These are phyloP conservation scores for Naegleria gruberi DNA, from an alignment of 208 protist genomes.

Conservation along the genomic window DNA sequence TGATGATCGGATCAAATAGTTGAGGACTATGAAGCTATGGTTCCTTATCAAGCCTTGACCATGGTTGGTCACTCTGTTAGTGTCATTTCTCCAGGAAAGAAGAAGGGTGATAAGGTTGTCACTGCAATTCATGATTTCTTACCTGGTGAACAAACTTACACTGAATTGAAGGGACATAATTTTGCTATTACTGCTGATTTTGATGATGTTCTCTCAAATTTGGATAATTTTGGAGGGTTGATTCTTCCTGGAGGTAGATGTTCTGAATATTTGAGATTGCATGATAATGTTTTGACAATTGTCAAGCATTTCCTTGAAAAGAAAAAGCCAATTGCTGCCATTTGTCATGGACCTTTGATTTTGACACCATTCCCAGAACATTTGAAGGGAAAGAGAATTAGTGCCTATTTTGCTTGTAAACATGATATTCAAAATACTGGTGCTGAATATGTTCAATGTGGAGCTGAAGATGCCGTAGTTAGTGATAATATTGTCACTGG, in stretches of 20 bases:
- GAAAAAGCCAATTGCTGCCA: slow-evolving; percentile 40
- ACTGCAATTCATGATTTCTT: slow-evolving; percentile 49
- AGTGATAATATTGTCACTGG: slow-evolving; percentile 38
- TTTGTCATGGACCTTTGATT: slow-evolving; percentile 28
- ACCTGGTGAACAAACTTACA: slow-evolving; percentile 46
- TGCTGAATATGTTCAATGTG: background rate
- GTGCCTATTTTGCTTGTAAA: slow-evolving; percentile 38
- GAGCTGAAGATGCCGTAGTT: slow-evolving; percentile 35
- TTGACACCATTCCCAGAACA: slow-evolving; percentile 28
- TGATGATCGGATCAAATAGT: slow-evolving; percentile 32
- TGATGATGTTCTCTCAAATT: slow-evolving; percentile 30
- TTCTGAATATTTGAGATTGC: slow-evolving; percentile 38
- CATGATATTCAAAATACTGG: slow-evolving; percentile 34
- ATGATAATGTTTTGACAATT: slow-evolving; percentile 36
- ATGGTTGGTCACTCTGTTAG: slow-evolving; percentile 38
- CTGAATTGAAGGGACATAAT: slow-evolving; percentile 21
- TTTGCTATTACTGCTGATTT: background rate
- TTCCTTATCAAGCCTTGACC: slow-evolving; percentile 37
- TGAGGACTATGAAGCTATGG: slow-evolving; percentile 47
- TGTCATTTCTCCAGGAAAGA: slow-evolving; percentile 41
- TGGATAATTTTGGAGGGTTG: slow-evolving; percentile 35
- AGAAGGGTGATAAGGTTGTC: slow-evolving; percentile 36
- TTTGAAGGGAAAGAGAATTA: slow-evolving; percentile 31
- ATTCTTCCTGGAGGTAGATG: slow-evolving; percentile 40
- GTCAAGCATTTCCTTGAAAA: slow-evolving; percentile 32